Percentiles rank a stretch among this genome's conserved stretches.
These are phyloP conservation scores for Fonsecaea multimorphosa DNA, from an alignment of 2,329 filamentous ascomycete genomes.

Conservation along the genomic window DNA sequence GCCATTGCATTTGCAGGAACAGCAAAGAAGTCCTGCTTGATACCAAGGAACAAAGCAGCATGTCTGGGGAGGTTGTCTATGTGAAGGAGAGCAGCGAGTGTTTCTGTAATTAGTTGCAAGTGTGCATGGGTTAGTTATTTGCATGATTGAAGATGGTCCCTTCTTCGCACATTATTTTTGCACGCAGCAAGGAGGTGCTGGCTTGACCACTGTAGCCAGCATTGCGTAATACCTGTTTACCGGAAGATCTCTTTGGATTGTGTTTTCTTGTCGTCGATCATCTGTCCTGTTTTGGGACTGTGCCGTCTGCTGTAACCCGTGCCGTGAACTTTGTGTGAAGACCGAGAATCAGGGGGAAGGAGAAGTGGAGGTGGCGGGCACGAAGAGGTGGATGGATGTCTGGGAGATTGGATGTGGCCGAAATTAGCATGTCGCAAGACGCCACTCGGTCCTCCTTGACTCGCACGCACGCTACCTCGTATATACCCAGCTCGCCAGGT, in stretches of 20 bases:
- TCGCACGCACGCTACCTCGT: not conserved
- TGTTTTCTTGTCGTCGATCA: not conserved
- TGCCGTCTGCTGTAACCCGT: not conserved
- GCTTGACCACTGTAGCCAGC: slow-evolving; percentile 37
- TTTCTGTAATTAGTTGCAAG: slow-evolving; percentile 27
- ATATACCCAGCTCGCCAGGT: too few species aligned
- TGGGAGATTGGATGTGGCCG: slow-evolving; percentile 15
- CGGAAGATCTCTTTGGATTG: slow-evolving; percentile 12
- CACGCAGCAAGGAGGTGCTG: slow-evolving; percentile 35
- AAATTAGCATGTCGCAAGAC: not conserved
- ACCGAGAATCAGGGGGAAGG: not conserved
- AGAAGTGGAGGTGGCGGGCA: not conserved
- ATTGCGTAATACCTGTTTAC: slow-evolving; percentile 39
- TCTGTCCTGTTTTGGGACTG: not conserved
- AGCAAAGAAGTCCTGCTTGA: slow-evolving; percentile 18
- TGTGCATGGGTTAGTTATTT: slow-evolving; percentile 13
- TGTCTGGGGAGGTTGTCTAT: slow-evolving; percentile 32
- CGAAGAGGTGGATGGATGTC: not conserved
- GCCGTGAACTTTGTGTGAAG: not conserved
- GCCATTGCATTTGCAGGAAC: slow-evolving; percentile 28
- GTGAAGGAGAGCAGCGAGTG: slow-evolving; percentile 2
- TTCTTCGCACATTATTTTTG: slow-evolving; percentile 36
- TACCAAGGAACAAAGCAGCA: slow-evolving; percentile 29
- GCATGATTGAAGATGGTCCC: slow-evolving; percentile 26
- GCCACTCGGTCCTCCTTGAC: slow-evolving; percentile 7